Conservation (phyloP, 164 flowering plant genomes). For the Piper betle region DNA sequence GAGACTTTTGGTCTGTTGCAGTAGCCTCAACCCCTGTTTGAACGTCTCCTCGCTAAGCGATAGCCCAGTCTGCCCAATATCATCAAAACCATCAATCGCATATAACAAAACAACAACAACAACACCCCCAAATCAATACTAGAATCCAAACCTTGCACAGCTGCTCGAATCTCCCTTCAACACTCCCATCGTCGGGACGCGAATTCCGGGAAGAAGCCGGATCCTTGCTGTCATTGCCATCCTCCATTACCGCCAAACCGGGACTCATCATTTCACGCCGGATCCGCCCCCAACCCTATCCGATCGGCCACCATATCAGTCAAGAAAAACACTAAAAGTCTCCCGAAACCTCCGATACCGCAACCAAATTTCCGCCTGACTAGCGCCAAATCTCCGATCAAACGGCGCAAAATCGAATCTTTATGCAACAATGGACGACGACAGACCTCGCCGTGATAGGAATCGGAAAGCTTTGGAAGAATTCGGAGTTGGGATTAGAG, state of each 20-base stretch:
- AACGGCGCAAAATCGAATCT: too few relatives aligned
- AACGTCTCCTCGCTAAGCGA: constrained; percentile 33
- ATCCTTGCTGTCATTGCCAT: constrained; percentile 20
- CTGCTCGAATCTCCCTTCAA: constrained; percentile 29
- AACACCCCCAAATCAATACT: background rate
- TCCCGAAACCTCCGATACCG: too few relatives aligned
- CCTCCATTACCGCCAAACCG: constrained; percentile 23
- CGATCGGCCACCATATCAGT: constrained; percentile 7
- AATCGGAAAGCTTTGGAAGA: too few relatives aligned
- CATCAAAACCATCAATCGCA: background rate
- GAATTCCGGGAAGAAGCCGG: constrained; percentile 7
- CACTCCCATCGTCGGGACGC: constrained; percentile 6
- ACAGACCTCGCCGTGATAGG: too few relatives aligned
- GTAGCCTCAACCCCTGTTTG: constrained; percentile 34
- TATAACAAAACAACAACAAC: background rate
- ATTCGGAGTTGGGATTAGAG: too few relatives aligned
- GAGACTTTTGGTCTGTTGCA: constrained; percentile 50
- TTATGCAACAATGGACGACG: too few relatives aligned
- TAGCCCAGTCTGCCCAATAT: constrained; percentile 33
- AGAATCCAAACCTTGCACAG: constrained; percentile 49
- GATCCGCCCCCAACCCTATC: constrained; percentile 6
- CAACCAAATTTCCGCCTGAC: too few relatives aligned
- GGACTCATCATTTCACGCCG: constrained; percentile 6
- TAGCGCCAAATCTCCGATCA: too few relatives aligned
- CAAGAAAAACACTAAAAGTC: too few relatives aligned